Conservation (phyloP, 495 filamentous ascomycete species). For the Hyaloscypha hepaticicola region DNA sequence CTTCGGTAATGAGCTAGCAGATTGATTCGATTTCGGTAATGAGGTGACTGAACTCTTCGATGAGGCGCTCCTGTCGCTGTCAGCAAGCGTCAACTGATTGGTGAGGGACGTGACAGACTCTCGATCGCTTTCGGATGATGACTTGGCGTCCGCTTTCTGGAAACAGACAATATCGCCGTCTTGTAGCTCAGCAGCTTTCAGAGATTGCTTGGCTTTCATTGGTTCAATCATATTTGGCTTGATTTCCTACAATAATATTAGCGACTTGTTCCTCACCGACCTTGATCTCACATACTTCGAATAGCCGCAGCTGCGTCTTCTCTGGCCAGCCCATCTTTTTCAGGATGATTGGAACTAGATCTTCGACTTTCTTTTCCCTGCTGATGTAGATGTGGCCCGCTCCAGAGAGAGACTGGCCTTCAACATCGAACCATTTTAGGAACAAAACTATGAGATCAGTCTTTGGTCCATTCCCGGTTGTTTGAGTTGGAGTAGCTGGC, state of each 20-base stretch:
- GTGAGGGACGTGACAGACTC: conserved; percentile 48
- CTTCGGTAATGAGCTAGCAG: neutral
- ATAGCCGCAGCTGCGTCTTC: conserved; percentile 57
- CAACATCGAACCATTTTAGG: conserved; percentile 85
- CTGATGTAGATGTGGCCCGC: conserved; percentile 81
- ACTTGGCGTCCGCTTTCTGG: conserved; percentile 54
- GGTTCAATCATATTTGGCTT: conserved; percentile 95
- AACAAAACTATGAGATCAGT: conserved; percentile 75
- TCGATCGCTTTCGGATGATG: conserved; percentile 48
- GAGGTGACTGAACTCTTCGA: conserved; percentile 18
- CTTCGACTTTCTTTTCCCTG: conserved; percentile 81
- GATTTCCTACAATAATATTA: conserved; percentile 66
- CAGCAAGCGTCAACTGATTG: conserved; percentile 38
- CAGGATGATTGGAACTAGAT: conserved; percentile 76
- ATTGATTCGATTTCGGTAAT: conserved; percentile 28
- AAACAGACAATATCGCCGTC: conserved; percentile 98
- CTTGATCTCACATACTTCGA: conserved; percentile 53
- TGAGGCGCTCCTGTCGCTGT: conserved; percentile 14
- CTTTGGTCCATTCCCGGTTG: conserved; percentile 41
- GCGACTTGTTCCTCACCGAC: conserved; percentile 2
- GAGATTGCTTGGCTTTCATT: conserved; percentile 85
- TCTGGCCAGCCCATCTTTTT: conserved; percentile 87
- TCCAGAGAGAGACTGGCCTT: conserved; percentile 70
- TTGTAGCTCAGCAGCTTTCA: conserved; percentile 90
- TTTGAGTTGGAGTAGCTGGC: conserved; percentile 47